Evolutionary conservation across 2,329 filamentous ascomycete genomes (phyloP).

Genomic region (Epichloe festucae): DNA sequence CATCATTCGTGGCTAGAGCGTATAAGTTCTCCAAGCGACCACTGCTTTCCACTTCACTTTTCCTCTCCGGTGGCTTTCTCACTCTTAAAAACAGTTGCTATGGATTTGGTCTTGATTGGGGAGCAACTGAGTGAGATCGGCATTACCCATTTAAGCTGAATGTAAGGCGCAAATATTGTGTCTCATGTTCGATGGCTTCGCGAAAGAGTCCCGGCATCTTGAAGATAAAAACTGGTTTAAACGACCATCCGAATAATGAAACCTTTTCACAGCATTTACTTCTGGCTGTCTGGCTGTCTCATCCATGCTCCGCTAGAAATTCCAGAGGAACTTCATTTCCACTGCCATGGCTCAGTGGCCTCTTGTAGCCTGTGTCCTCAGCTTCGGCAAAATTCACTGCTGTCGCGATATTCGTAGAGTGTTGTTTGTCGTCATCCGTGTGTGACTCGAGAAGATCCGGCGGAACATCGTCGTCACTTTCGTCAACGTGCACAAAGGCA

Average conservation of each 20-base stretch:
- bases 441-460: slow-evolving; percentile 19
- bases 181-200: too few species aligned
- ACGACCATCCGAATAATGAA: too few species aligned
- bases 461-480: slow-evolving; percentile 12
- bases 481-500: slow-evolving; percentile 1
- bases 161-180: too few species aligned
- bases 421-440: slow-evolving; percentile 13
- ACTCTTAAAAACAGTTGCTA: too few species aligned
- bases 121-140: too few species aligned
- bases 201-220: too few species aligned
- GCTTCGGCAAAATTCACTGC: not conserved
- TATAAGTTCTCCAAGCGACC: not conserved
- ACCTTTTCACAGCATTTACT: too few species aligned
- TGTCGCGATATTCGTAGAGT: not conserved
- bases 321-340: slow-evolving; percentile 39
- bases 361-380: slow-evolving; percentile 6
- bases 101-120: too few species aligned
- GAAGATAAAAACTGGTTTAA: too few species aligned
- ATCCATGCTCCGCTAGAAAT: slow-evolving; percentile 34
- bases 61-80: too few species aligned
- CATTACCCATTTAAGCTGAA: too few species aligned
- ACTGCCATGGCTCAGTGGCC: slow-evolving; percentile 19
- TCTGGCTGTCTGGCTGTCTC: not conserved
- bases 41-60: too few species aligned
- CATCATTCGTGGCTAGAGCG: not conserved